Evolutionary conservation across 345 rosid species (phyloP).

Genomic region (Anacardium occidentale): DNA sequence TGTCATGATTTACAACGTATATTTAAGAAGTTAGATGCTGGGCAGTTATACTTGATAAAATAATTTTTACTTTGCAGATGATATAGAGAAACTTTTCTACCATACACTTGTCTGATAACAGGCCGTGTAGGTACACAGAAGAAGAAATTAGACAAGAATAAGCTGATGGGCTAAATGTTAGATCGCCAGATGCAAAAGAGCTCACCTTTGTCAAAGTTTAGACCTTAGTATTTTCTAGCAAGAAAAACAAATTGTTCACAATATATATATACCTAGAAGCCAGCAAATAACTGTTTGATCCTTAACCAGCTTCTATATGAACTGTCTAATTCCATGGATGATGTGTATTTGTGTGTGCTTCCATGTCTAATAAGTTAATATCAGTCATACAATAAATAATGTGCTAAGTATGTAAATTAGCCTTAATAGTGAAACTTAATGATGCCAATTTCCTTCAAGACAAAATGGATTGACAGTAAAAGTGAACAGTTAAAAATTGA

Average conservation of each 20-base stretch:
- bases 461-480: not conserved
- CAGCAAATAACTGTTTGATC: not conserved
- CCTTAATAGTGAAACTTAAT: not conserved
- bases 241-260: not conserved
- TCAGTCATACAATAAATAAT: not conserved
- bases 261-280: not conserved
- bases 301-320: not conserved
- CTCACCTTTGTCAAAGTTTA: not conserved
- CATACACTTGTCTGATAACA: not conserved
- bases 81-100: not conserved
- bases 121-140: not conserved
- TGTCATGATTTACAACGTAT: not conserved
- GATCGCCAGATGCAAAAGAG: slow-evolving; percentile 1
- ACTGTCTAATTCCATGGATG: not conserved
- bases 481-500: not conserved
- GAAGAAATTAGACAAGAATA: not conserved
- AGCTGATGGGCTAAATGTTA: not conserved
- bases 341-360: not conserved
- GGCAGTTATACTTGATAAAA: not conserved
- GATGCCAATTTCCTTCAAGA: not conserved
- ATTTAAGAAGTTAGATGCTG: not conserved
- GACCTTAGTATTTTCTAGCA: not conserved
- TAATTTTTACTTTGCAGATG: not conserved
- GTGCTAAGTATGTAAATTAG: not conserved
- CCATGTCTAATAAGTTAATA: not conserved